phyloP scores from a whole-genome alignment of 352 stramenopile genomes.

The Globisporangium canariense region DNA sequence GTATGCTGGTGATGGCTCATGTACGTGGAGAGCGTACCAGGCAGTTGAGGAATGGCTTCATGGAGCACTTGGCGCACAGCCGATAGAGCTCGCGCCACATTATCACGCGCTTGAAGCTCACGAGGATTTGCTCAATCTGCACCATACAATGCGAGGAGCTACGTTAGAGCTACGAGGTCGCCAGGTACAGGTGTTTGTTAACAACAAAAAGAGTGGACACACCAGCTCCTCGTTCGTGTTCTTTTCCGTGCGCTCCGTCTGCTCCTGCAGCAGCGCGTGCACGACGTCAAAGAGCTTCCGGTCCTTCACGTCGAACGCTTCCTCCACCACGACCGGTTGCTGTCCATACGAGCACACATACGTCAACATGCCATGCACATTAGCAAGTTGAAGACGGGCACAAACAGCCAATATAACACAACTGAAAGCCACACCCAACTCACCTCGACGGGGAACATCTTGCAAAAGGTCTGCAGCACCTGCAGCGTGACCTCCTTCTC shows the following conservation, averaged over 20 bases:
- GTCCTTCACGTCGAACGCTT: conserved; percentile 69
- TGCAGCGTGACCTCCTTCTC: conserved; percentile 45
- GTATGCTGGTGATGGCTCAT: not conserved
- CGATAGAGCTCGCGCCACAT: conserved; percentile 79
- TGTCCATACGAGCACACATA: conserved; percentile 15
- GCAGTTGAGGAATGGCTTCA: conserved; percentile 80
- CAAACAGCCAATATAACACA: not conserved
- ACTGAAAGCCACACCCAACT: not conserved
- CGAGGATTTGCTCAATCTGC: conserved; percentile 63
- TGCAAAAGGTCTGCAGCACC: conserved; percentile 68
- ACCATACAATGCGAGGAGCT: not conserved
- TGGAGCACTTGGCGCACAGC: conserved; percentile 74
- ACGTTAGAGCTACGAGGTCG: not conserved
- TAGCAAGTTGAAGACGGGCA: not conserved
- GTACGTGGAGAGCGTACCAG: conserved; percentile 26
- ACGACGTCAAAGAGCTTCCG: conserved; percentile 72
- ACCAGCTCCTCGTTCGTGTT: conserved; percentile 53
- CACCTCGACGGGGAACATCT: conserved; percentile 72
- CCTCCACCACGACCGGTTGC: conserved; percentile 21
- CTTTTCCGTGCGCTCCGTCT: conserved; percentile 53
- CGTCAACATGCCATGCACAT: not conserved
- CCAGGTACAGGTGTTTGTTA: not conserved
- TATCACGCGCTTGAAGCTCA: conserved; percentile 72
- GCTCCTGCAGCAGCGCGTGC: conserved; percentile 61
- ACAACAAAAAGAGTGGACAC: conserved; percentile 3